Percentiles rank a stretch among this genome's conserved stretches.
phyloP scores from a whole-genome alignment of 768 basidiomycete species.

The Podaxis carcinomalis region DNA sequence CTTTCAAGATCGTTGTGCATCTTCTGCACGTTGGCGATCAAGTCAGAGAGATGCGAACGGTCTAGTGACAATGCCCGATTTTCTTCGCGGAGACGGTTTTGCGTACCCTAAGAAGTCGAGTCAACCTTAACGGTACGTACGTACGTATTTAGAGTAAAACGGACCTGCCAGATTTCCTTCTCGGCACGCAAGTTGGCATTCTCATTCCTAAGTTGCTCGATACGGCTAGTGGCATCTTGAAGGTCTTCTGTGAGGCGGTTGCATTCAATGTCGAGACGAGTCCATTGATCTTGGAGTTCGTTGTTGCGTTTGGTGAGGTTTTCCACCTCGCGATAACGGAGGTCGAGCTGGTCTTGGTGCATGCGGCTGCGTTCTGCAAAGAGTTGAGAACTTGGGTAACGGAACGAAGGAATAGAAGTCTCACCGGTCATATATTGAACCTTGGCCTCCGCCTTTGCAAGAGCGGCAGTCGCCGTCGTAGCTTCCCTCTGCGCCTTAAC shows the following conservation, averaged over 20 bases:
- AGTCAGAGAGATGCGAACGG: slow-evolving; percentile 78
- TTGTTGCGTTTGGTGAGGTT: slow-evolving; percentile 65
- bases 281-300: slow-evolving; percentile 69
- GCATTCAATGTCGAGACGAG: slow-evolving; percentile 71
- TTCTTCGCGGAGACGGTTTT: slow-evolving; percentile 79
- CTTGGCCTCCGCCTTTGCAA: slow-evolving; percentile 84
- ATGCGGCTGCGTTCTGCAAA: slow-evolving; percentile 62
- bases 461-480: slow-evolving; percentile 54
- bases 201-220: slow-evolving; percentile 83
- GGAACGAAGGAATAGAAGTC: slow-evolving; percentile 18
- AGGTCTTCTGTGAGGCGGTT: slow-evolving; percentile 67
- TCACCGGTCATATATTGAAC: slow-evolving; percentile 73
- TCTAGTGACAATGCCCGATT: slow-evolving; percentile 78
- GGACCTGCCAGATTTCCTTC: slow-evolving; percentile 90
- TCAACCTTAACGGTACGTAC: neutral
- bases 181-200: slow-evolving; percentile 86
- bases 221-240: slow-evolving; percentile 47
- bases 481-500: slow-evolving; percentile 61
- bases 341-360: slow-evolving; percentile 61
- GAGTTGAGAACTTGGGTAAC: slow-evolving; percentile 1
- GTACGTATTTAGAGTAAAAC: slow-evolving; percentile 13
- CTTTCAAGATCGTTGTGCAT: slow-evolving; percentile 88
- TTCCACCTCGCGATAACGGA: slow-evolving; percentile 63
- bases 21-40: slow-evolving; percentile 86
- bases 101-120: slow-evolving; percentile 53